Conservation (phyloP, 805 yeast genomes). For the Starmerella vaccinii region DNA sequence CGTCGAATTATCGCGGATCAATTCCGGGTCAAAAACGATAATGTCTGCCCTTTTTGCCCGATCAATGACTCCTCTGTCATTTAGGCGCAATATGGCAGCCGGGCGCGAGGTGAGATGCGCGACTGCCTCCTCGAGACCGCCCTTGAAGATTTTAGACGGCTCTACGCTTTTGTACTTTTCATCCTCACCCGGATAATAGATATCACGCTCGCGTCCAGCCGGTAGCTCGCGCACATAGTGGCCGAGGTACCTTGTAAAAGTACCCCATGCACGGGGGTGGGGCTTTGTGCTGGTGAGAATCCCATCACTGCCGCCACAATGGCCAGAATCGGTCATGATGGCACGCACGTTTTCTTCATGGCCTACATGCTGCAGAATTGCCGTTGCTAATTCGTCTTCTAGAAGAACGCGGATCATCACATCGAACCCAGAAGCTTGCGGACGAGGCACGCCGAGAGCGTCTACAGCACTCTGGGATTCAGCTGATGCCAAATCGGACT, state of each 20-base stretch:
- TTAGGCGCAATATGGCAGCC: conserved; percentile 10
- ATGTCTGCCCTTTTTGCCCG: conserved; percentile 13
- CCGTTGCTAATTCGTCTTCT: conserved; percentile 12
- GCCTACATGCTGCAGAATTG: conserved; percentile 21
- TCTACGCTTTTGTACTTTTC: conserved; percentile 6
- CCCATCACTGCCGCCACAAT: conserved; percentile 20
- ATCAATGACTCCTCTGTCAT: conserved; percentile 12
- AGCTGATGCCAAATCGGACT: neutral
- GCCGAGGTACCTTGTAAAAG: conserved; percentile 19
- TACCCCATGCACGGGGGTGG: conserved; percentile 19
- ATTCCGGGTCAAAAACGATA: conserved; percentile 15
- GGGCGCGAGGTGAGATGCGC: conserved; percentile 17
- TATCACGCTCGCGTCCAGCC: conserved; percentile 14
- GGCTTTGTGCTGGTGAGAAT: conserved; percentile 17
- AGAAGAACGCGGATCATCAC: conserved; percentile 13
- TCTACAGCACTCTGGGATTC: neutral
- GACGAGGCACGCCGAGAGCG: neutral
- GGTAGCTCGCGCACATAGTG: conserved; percentile 19
- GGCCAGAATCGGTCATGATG: conserved; percentile 15
- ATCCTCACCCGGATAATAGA: conserved; percentile 7
- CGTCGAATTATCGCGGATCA: conserved; percentile 15
- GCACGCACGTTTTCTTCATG: conserved; percentile 18
- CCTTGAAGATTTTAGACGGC: conserved; percentile 12
- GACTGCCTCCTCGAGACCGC: conserved; percentile 15
- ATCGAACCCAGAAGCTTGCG: conserved; percentile 9